Evolutionary conservation across 108 stramenopile genomes (phyloP).

Genomic region (Nitzschia sp.): DNA sequence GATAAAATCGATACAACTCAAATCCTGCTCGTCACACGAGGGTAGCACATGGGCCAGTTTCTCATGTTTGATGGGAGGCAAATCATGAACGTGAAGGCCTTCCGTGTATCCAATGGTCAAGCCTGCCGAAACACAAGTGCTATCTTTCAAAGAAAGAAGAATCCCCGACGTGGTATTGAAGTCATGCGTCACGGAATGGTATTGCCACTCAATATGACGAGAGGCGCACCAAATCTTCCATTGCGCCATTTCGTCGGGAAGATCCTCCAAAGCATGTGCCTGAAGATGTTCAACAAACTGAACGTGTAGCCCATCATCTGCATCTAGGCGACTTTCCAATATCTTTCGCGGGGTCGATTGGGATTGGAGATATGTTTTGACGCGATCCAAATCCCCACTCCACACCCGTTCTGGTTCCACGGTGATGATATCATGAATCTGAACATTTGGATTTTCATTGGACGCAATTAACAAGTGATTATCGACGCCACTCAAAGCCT

Average conservation of each 20-base stretch:
- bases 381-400: slow-evolving; percentile 14
- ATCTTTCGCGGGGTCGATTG: slow-evolving; percentile 21
- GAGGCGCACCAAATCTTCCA: slow-evolving; percentile 65
- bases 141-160: slow-evolving; percentile 10
- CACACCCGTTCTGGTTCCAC: neutral
- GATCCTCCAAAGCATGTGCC: slow-evolving; percentile 25
- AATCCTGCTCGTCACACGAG: slow-evolving; percentile 27
- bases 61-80: slow-evolving; percentile 1
- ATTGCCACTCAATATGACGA: slow-evolving; percentile 40
- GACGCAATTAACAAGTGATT: slow-evolving; percentile 40
- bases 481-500: slow-evolving; percentile 27
- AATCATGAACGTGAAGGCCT: slow-evolving; percentile 4
- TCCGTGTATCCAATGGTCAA: slow-evolving; percentile 51
- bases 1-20: slow-evolving; percentile 40
- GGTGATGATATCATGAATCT: neutral
- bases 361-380: slow-evolving; percentile 3
- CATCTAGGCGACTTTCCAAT: slow-evolving; percentile 67
- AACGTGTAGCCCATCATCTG: slow-evolving; percentile 58
- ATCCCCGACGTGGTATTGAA: slow-evolving; percentile 1
- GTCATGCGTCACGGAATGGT: slow-evolving; percentile 12
- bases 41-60: slow-evolving; percentile 11
- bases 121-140: slow-evolving; percentile 51
- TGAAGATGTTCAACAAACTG: slow-evolving; percentile 54
- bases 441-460: slow-evolving; percentile 43
- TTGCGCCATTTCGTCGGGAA: neutral